Conservation (phyloP, 2,329 filamentous ascomycete species). For the Lojkania enalia region DNA sequence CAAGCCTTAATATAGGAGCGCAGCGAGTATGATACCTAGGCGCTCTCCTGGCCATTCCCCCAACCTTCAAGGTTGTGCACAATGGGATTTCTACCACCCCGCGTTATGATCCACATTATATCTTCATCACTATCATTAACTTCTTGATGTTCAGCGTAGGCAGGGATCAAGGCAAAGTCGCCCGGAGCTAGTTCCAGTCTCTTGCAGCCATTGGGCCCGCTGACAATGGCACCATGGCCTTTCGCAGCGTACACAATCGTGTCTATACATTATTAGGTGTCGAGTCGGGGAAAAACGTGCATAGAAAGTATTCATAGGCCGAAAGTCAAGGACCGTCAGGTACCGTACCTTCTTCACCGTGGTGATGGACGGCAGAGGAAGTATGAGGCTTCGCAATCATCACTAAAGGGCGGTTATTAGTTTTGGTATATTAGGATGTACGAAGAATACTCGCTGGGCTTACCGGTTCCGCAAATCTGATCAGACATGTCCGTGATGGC, state of each 20-base stretch:
- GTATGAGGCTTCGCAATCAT: slow-evolving; percentile 66
- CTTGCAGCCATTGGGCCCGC: slow-evolving; percentile 56
- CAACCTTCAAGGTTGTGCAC: slow-evolving; percentile 67
- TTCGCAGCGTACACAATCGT: slow-evolving; percentile 68
- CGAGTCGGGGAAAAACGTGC: background rate
- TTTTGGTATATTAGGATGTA: background rate
- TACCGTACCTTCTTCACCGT: slow-evolving; percentile 65
- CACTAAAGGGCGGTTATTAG: slow-evolving; percentile 46
- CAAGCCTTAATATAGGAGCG: too few relatives aligned
- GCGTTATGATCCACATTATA: slow-evolving; percentile 67
- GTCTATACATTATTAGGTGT: slow-evolving; percentile 50
- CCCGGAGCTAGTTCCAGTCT: slow-evolving; percentile 63
- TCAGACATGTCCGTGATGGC: slow-evolving; percentile 68
- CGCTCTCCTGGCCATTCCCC: slow-evolving; percentile 55
- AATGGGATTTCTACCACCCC: slow-evolving; percentile 63
- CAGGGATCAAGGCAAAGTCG: slow-evolving; percentile 71
- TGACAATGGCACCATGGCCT: slow-evolving; percentile 65
- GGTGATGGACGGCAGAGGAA: slow-evolving; percentile 66
- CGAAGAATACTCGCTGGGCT: slow-evolving; percentile 27
- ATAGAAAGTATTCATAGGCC: background rate
- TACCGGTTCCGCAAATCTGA: slow-evolving; percentile 68
- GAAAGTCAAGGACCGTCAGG: background rate
- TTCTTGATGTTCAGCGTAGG: slow-evolving; percentile 71
- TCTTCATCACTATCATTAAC: slow-evolving; percentile 67
- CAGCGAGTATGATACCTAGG: too few relatives aligned